Evolutionary conservation across 208 protist species (phyloP).

Genomic region (Leishmania martiniquensis): DNA sequence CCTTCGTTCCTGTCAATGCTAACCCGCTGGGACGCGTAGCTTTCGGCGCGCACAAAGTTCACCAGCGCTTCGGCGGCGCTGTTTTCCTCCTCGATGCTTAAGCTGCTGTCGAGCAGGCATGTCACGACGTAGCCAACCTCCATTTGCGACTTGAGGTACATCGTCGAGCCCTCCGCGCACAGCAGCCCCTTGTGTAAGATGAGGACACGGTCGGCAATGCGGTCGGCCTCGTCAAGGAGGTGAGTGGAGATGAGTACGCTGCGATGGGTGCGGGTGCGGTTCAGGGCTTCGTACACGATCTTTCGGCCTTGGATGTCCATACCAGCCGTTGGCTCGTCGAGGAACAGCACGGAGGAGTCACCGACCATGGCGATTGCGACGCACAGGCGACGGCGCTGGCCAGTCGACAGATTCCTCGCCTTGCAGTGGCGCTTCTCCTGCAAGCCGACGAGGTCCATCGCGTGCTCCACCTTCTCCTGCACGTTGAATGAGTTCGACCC

Average conservation of each 20-base stretch:
- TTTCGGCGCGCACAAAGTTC: slow-evolving; percentile 57
- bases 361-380: slow-evolving; percentile 90
- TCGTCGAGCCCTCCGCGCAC: slow-evolving; percentile 60
- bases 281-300: slow-evolving; percentile 73
- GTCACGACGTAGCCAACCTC: slow-evolving; percentile 72
- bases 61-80: slow-evolving; percentile 41
- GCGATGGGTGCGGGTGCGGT: slow-evolving; percentile 45
- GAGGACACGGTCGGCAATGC: slow-evolving; percentile 93
- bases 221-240: slow-evolving; percentile 97
- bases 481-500: slow-evolving; percentile 51
- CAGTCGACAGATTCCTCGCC: slow-evolving; percentile 65
- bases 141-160: slow-evolving; percentile 84
- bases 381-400: slow-evolving; percentile 85
- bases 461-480: slow-evolving; percentile 45
- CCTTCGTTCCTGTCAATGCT: slow-evolving; percentile 1
- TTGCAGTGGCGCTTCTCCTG: slow-evolving; percentile 54
- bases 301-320: slow-evolving; percentile 87
- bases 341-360: slow-evolving; percentile 65
- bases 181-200: slow-evolving; percentile 89
- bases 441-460: slow-evolving; percentile 61
- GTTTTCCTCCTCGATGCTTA: slow-evolving; percentile 47
- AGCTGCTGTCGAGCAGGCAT: slow-evolving; percentile 61
- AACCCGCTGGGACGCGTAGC: slow-evolving; percentile 35
- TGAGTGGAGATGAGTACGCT: slow-evolving; percentile 89
- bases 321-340: slow-evolving; percentile 93